phyloP scores from a whole-genome alignment of 805 yeast species.

The Aciculoconidium aculeatum region DNA sequence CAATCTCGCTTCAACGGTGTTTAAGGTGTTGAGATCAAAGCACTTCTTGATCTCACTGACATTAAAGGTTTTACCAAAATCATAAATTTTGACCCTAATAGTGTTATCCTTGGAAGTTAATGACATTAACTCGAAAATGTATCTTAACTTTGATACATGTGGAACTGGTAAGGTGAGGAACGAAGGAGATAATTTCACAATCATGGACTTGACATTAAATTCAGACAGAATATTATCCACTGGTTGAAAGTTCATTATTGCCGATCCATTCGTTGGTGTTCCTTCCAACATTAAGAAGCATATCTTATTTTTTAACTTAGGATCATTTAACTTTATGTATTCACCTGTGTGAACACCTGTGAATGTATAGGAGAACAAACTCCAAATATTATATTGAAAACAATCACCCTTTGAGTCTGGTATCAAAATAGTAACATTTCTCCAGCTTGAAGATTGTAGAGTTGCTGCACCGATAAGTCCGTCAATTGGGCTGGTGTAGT shows the following conservation, averaged over 20 bases:
- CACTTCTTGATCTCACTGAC: slow-evolving; percentile 16
- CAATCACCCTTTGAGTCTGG: slow-evolving; percentile 35
- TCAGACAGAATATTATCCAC: slow-evolving; percentile 5
- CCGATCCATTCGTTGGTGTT: slow-evolving; percentile 78
- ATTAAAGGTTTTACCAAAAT: slow-evolving; percentile 13
- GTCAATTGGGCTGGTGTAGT: slow-evolving; percentile 57
- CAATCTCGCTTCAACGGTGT: slow-evolving; percentile 23
- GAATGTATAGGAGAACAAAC: slow-evolving; percentile 23
- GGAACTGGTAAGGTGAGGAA: slow-evolving; percentile 35
- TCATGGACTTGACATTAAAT: slow-evolving; percentile 26
- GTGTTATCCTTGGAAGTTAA: slow-evolving; percentile 12
- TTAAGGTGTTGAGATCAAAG: slow-evolving; percentile 30
- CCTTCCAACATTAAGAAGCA: slow-evolving; percentile 71
- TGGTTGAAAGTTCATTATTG: slow-evolving; percentile 53
- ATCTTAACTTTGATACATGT: slow-evolving; percentile 12
- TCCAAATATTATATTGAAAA: slow-evolving; percentile 19
- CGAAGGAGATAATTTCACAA: slow-evolving; percentile 34
- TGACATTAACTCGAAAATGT: slow-evolving; percentile 19
- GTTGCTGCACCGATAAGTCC: slow-evolving; percentile 27
- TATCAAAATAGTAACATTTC: slow-evolving; percentile 26
- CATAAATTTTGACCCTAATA: slow-evolving; percentile 25
- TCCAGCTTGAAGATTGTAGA: slow-evolving; percentile 20
- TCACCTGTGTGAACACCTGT: slow-evolving; percentile 9
- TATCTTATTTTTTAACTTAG: slow-evolving; percentile 19
- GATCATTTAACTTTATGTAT: slow-evolving; percentile 21